Evolutionary conservation across 768 basidiomycete species (phyloP), one percentile per base, ranked within the genome.

Genomic region (Mycena pura): DNA sequence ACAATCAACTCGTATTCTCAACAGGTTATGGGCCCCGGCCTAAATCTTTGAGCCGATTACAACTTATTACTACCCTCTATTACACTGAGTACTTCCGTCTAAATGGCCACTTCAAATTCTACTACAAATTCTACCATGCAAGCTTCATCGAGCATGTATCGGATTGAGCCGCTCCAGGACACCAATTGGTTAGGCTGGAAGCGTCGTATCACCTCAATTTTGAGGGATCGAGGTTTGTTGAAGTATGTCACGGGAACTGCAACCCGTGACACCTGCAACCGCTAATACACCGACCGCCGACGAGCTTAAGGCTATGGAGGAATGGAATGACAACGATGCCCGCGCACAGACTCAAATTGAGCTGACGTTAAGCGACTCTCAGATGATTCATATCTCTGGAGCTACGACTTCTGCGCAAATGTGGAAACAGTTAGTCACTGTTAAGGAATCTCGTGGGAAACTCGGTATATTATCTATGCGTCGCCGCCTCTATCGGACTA

Each of bases 331-430:
- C n/a, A 41, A 39, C 13, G 50, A 52, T 29, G 50, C 38, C 8
- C 50, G 38, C 19, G 41, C 53, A 45, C 53, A 55, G 41, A 55
- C 53, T 32, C 53, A 55, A 27, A 44, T 55, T 27, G 53, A 55
- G 53, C 53, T 55, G 32, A 55, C 52, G 11, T n/a, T 54, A 36
- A 24, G 49, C 49, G 49, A 50, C 36, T 50, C 49, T 3, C 49
- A 50, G 38, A 52, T 52, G 50, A 52, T 52, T 28, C 50, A 52
- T 29, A 47, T 47, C 46, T 28, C 46, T 3, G 46, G 46, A 29
- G 46, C 46, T 32, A 47, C 15, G 46, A 47, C 29, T 9, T 28
- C 46, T 29, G 46, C 46, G 19, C 34, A 38, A 39, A 50, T 50
- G 49, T 50, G 49, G 49, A 50, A 36, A 39, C 49, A 50, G 49